Evolutionary conservation across 371 early-diverging fungal species (phyloP), one percentile per base, ranked within the genome.

Genomic region (Quaeritorhiza haematococci): DNA sequence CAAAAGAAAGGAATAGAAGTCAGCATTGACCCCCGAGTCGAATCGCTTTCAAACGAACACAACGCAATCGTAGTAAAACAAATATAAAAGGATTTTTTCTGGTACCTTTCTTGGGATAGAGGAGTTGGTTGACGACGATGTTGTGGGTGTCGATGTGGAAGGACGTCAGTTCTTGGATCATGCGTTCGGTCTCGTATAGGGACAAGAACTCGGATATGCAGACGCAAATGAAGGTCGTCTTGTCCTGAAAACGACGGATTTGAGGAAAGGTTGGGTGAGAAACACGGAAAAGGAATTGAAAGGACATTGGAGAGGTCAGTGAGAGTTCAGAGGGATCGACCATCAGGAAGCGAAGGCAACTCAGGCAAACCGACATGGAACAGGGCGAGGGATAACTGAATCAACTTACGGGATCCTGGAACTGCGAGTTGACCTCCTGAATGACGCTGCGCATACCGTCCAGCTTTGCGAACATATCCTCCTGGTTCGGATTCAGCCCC

Each of bases 131-230:
- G 60, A 97, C 97, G 34, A 98, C 89, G 64, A 98, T 97, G 71
- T 97, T 98, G 81, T 98, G 97, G 8, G 96, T 96, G 69, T 98
- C 98, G 50, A 98, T 98, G 53, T 93, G 84, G 71, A 92, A 96
- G 24, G 87, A 79, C 3, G 94, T 93, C 67, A 98, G 79, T 73
- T 98, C 98, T 74, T 98, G 97, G 66, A 98, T 93, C 92, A 98
- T 92, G 58, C 98, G 87, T 72, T 98, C 98, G 0, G 97, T 98
- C 69, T 98, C 98, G 77, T 98, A 98, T 41, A 98, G 78, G 17
- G 97, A 97, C 71, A 98, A 82, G 79, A 98, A 98, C 70, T 98
- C 98, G 28, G 94, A 86, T 61, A 98, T 98, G 78, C 97, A 97
- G 24, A 98, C 96, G 70, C 98, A 98, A 53, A 98, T 86, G 73